Evolutionary conservation across 2,329 filamentous ascomycete genomes (phyloP), one percentile per base, ranked within the genome.

Genomic region (Fusarium globosum): DNA sequence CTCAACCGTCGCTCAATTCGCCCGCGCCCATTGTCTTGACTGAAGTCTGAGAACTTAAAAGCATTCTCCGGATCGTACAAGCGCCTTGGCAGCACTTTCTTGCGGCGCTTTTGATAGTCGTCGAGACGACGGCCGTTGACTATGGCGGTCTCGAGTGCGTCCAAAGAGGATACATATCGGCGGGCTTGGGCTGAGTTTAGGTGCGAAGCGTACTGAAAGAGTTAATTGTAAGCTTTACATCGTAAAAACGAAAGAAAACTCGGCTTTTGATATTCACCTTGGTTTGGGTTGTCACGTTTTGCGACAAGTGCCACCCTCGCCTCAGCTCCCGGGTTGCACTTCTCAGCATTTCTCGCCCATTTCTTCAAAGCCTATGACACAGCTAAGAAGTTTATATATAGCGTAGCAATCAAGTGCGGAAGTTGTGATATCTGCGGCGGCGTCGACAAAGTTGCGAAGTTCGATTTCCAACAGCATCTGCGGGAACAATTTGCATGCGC

Each of bases 271-370:
- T 48, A 62, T 69, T 39, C 70, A 81, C 80, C 71, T 74, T 69
- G 68, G 61, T 61, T 58, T 70, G 56, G 51, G 52, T 61, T 57
- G 72, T 68, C 64, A 70, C 68, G 65, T 77, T 63, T 67, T 72
- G 74, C 69, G 72, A 72, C 69, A 68, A 63, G 62, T 68, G 77
- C 76, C 77, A 79, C 73, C 74, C 73, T 72, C 70, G 77, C 65
- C 73, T 73, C 77, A 82, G 74, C 78, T 80, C 76, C 77, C 78
- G 76, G 72, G 72, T 76, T 68, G 73, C 78, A 73, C 78, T 80
- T 76, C 77, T 79, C 74, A 82, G 79, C 81, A 83, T 83, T 69
- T 71, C 79, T 80, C 80, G 77, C 69, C 80, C 80, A 82, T 83
- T 66, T 71, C 75, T 78, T 66, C 76, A 67, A 62, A 55, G 49